A percentile compares a stretch with the other conserved stretches of the same genome.
Evolutionary conservation across 2,329 filamentous ascomycete genomes (phyloP).

Genomic region (Colletotrichum spaethianum): DNA sequence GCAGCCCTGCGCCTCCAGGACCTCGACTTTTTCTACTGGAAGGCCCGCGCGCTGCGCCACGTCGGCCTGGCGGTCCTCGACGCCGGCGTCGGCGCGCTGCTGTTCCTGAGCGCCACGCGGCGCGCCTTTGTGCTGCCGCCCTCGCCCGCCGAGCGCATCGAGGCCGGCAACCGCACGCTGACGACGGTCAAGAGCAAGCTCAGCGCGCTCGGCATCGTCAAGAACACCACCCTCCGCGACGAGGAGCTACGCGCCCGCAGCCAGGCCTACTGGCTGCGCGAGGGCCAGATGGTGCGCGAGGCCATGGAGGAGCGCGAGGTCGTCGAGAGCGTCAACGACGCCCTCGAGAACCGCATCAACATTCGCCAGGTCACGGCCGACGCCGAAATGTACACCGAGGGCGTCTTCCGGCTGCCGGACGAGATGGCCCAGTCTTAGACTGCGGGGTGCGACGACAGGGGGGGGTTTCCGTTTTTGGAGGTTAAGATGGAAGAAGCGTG

Average conservation of each 20-base stretch:
- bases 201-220: conserved; percentile 80
- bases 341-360: conserved; percentile 75
- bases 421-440: conserved; percentile 24
- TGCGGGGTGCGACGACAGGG: too few relatives aligned
- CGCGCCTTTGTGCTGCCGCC: conserved; percentile 79
- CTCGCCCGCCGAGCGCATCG: conserved; percentile 75
- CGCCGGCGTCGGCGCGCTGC: conserved; percentile 70
- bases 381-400: conserved; percentile 73
- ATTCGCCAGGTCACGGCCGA: conserved; percentile 73
- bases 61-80: conserved; percentile 77
- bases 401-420: conserved; percentile 54
- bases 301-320: conserved; percentile 86
- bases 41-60: conserved; percentile 73
- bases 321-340: conserved; percentile 78
- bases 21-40: conserved; percentile 81
- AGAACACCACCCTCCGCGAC: conserved; percentile 86
- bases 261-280: conserved; percentile 84
- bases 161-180: conserved; percentile 69
- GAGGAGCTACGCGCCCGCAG: conserved; percentile 75
- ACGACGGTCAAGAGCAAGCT: conserved; percentile 75
- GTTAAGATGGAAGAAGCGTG: not conserved
- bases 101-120: conserved; percentile 86
- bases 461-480: too few relatives aligned
- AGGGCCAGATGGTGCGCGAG: conserved; percentile 79
- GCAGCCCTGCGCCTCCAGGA: conserved; percentile 73